Conservation (phyloP, 345 rosid species). For the Kandelia obovata region DNA sequence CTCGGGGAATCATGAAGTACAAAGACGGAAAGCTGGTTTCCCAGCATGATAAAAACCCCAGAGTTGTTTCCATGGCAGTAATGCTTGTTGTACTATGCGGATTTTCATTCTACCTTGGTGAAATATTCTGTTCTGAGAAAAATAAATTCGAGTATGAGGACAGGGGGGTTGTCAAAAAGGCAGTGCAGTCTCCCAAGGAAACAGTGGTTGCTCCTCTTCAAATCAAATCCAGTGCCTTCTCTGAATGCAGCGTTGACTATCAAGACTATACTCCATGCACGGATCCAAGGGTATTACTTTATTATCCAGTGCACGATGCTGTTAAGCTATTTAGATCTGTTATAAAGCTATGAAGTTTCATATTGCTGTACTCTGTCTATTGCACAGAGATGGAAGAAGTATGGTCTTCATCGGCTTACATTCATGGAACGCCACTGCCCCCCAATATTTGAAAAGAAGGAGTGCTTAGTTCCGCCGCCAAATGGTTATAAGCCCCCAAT, state of each 20-base stretch:
- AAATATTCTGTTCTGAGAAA: slow-evolving; percentile 63
- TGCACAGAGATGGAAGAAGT: slow-evolving; percentile 90
- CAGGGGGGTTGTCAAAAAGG: slow-evolving; percentile 29
- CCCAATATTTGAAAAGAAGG: slow-evolving; percentile 78
- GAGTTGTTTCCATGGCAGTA: slow-evolving; percentile 44
- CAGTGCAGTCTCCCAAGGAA: slow-evolving; percentile 50
- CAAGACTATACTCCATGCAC: slow-evolving; percentile 99
- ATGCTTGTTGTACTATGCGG: slow-evolving; percentile 59
- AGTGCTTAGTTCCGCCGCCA: slow-evolving; percentile 92
- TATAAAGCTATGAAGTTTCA: not conserved
- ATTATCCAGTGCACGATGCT: not conserved
- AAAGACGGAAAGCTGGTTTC: slow-evolving; percentile 65
- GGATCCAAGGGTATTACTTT: slow-evolving; percentile 70
- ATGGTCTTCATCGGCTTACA: slow-evolving; percentile 74
- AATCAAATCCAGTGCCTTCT: slow-evolving; percentile 52
- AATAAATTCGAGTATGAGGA: slow-evolving; percentile 21
- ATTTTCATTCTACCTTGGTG: slow-evolving; percentile 88
- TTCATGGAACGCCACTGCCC: slow-evolving; percentile 98
- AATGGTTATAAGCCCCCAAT: slow-evolving; percentile 88
- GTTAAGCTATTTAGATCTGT: not conserved
- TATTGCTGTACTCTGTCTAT: slow-evolving; percentile 10
- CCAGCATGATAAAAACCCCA: slow-evolving; percentile 47
- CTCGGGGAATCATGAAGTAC: slow-evolving; percentile 52
- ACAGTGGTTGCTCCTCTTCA: slow-evolving; percentile 43
- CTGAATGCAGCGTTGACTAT: slow-evolving; percentile 71